These are phyloP conservation scores for Aspergillus versicolor DNA, from an alignment of 2,329 filamentous ascomycete genomes.

Conservation along the genomic window DNA sequence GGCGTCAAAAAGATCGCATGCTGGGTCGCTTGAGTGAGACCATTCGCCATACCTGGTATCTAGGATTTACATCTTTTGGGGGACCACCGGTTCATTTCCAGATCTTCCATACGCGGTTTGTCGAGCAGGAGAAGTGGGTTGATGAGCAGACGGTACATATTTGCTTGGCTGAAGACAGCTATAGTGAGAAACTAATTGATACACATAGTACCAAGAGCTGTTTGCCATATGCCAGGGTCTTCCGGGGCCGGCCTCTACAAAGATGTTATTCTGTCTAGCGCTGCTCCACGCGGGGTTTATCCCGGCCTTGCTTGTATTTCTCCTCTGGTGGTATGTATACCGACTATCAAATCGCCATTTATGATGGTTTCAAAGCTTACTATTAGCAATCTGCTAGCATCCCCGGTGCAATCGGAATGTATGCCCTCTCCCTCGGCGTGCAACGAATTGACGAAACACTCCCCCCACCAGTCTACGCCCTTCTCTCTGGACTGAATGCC, in stretches of 20 bases:
- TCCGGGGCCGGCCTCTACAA: conserved; percentile 67
- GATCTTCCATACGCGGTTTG: conserved; percentile 64
- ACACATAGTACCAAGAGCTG: conserved; percentile 64
- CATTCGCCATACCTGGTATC: conserved; percentile 52
- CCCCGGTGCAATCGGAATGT: conserved; percentile 71
- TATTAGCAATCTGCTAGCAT: conserved; percentile 44
- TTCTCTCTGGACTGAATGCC: conserved; percentile 70
- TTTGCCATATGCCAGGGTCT: conserved; percentile 69
- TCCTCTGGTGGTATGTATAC: conserved; percentile 60
- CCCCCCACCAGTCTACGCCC: conserved; percentile 63
- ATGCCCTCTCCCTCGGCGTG: conserved; percentile 64
- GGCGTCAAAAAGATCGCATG: conserved; percentile 1
- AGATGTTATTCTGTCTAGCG: conserved; percentile 69
- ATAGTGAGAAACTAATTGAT: neutral
- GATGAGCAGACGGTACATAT: conserved; percentile 63
- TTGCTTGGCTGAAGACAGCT: neutral
- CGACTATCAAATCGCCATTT: no score
- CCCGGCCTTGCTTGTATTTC: conserved; percentile 58
- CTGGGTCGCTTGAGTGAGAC: conserved; percentile 33
- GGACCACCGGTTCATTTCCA: conserved; percentile 70
- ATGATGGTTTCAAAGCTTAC: no score
- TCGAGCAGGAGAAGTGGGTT: conserved; percentile 62
- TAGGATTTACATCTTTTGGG: conserved; percentile 66
- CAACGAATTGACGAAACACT: conserved; percentile 59
- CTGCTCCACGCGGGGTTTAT: conserved; percentile 62